Base-by-base conservation (phyloP, 441 rosid species). In the Populus hybrid region DNA sequence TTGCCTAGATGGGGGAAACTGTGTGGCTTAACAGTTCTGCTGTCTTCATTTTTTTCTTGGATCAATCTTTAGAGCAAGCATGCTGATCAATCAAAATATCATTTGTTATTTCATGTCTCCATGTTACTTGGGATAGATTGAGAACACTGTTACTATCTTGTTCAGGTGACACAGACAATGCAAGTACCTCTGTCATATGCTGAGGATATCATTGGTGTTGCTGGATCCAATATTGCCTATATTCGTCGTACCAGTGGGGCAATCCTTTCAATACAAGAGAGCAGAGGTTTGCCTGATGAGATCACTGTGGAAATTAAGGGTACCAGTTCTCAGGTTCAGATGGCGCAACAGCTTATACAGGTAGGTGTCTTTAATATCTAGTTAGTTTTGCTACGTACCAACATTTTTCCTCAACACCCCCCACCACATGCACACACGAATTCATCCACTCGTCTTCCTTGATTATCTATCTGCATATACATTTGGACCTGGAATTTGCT, bases 271-370 rank as follows among this genome's bases (percentile, higher is more conserved):
- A 80, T 88, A 50, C 86, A 86, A 77, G 90, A 85, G 85, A 85
- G 84, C 80, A 81, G 87, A 63, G 87, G 82, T 53, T 76, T 82
- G 20, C 87, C 89, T 8, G 90, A 89, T 80, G 87, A 89, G 86
- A 86, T 88, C 21, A 82, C 84, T 9, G 86, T 89, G 68, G 90
- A 89, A 78, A 86, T 89, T 18, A 86, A 89, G 78, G 92, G 92
- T 20, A 86, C 83, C 71, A 71, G 83, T 28, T 35, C 90, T 28
- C 87, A 89, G 75, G 88, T 89, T 78, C 88, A 88, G 82, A 81
- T 77, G 81, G 90, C 92, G 42, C 89, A 84, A 76, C 91, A 82
- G 79, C 82, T 89, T 70, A 86, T 86, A 78, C 89, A 85, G 89
- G 92, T 84, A 77, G n/a, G 3, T 69, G 21, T 23, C 28, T 57